Conservation (phyloP, 2,329 filamentous ascomycete genomes). For the Penicillium crustosum region DNA sequence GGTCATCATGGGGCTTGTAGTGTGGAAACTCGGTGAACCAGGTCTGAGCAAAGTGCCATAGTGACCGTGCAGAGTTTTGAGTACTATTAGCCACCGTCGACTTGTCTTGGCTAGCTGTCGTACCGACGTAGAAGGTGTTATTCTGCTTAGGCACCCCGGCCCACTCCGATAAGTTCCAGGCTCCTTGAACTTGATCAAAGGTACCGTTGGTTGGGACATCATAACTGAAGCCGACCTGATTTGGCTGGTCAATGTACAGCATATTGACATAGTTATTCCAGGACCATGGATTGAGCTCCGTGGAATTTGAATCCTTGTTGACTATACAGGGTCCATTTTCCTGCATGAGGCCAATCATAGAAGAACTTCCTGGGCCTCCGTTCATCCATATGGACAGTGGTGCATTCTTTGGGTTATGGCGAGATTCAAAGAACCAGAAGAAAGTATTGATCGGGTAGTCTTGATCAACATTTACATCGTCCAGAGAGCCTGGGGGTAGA, state of each 20-base stretch:
- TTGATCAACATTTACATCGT: conserved; percentile 45
- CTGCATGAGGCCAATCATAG: conserved; percentile 57
- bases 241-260: conserved; percentile 69
- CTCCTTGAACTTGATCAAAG: conserved; percentile 29
- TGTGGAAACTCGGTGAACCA: conserved; percentile 65
- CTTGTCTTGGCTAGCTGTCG: conserved; percentile 48
- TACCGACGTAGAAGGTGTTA: conserved; percentile 54
- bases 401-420: conserved; percentile 53
- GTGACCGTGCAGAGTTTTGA: conserved; percentile 53
- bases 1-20: conserved; percentile 59
- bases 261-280: conserved; percentile 66
- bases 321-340: conserved; percentile 56
- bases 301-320: conserved; percentile 53
- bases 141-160: conserved; percentile 47
- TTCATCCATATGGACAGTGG: conserved; percentile 64
- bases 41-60: conserved; percentile 61
- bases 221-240: conserved; percentile 60
- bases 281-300: conserved; percentile 57
- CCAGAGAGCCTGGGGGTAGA: conserved; percentile 50
- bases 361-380: conserved; percentile 60
- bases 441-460: conserved; percentile 62
- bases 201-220: conserved; percentile 45
- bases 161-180: conserved; percentile 30
- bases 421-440: conserved; percentile 65
- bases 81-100: conserved; percentile 52